Conservation (phyloP, 495 filamentous ascomycete species). For the Staphylotrichum longicolle region DNA sequence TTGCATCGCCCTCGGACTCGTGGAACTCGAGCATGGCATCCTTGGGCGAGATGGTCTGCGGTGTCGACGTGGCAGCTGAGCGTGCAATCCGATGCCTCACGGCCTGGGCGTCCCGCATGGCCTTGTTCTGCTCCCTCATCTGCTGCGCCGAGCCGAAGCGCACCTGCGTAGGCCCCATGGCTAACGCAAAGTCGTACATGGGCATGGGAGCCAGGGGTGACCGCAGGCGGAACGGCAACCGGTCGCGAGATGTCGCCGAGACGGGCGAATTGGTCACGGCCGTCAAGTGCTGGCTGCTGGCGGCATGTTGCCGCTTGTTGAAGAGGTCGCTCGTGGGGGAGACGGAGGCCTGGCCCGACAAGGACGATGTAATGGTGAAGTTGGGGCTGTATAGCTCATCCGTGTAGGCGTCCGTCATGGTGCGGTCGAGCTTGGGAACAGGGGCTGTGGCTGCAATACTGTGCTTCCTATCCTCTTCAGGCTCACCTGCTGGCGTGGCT, state of each 20-base stretch:
- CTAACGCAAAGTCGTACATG: conserved; percentile 43
- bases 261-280: conserved; percentile 51
- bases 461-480: conserved; percentile 48
- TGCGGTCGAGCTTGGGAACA: conserved; percentile 78
- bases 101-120: conserved; percentile 55
- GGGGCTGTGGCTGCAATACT: conserved; percentile 48
- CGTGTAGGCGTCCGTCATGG: conserved; percentile 78
- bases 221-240: conserved; percentile 77
- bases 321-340: conserved; percentile 65
- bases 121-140: conserved; percentile 58
- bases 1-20: conserved; percentile 66
- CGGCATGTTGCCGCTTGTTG: conserved; percentile 70
- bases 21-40: conserved; percentile 85
- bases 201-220: conserved; percentile 62
- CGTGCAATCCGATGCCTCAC: conserved; percentile 51
- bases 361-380: conserved; percentile 53
- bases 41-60: conserved; percentile 94
- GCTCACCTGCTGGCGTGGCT: conserved; percentile 50
- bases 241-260: conserved; percentile 57
- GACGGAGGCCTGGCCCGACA: conserved; percentile 46
- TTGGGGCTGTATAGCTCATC: conserved; percentile 82
- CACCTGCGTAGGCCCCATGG: conserved; percentile 37
- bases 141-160: conserved; percentile 57
- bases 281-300: conserved; percentile 66
- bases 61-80: conserved; percentile 49